phyloP scores from a whole-genome alignment of 331 rosid species.

The Stylosanthes scabra region DNA sequence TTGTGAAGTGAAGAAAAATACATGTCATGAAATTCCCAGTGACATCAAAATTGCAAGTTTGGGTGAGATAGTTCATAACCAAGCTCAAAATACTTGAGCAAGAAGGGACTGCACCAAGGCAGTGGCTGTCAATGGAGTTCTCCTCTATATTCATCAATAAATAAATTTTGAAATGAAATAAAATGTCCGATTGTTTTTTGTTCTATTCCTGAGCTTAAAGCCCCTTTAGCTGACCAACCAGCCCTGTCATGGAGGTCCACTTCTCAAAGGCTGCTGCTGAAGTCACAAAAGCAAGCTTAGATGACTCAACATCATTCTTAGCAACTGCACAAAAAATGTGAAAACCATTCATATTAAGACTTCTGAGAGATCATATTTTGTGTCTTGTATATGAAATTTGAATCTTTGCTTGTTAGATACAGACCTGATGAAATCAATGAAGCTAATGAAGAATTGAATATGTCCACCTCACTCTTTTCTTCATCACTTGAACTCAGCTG shows the following conservation, averaged over 20 bases:
- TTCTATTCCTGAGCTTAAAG: conserved; percentile 49
- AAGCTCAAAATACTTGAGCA: conserved; percentile 33
- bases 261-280: conserved; percentile 87
- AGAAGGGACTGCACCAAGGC: conserved; percentile 29
- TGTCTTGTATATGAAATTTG: conserved; percentile 17
- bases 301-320: conserved; percentile 72
- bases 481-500: conserved; percentile 89
- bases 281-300: conserved; percentile 82
- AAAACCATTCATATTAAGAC: not conserved
- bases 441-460: conserved; percentile 71
- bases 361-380: not conserved
- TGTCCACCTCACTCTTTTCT: conserved; percentile 76
- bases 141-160: conserved; percentile 25
- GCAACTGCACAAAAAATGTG: conserved; percentile 59
- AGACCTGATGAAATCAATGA: conserved; percentile 80
- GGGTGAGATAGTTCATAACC: conserved; percentile 11
- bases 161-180: conserved; percentile 20
- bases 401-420: conserved; percentile 31
- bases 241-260: conserved; percentile 82
- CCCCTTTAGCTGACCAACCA: conserved; percentile 72
- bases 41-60: conserved; percentile 41
- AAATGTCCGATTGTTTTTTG: conserved; percentile 17
- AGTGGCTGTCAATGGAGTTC: conserved; percentile 29
- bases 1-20: conserved; percentile 9
- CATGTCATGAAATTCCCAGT: conserved; percentile 25